Base-by-base conservation (phyloP, 2,329 filamentous ascomycete species). In the Aspergillus quadricinctus region DNA sequence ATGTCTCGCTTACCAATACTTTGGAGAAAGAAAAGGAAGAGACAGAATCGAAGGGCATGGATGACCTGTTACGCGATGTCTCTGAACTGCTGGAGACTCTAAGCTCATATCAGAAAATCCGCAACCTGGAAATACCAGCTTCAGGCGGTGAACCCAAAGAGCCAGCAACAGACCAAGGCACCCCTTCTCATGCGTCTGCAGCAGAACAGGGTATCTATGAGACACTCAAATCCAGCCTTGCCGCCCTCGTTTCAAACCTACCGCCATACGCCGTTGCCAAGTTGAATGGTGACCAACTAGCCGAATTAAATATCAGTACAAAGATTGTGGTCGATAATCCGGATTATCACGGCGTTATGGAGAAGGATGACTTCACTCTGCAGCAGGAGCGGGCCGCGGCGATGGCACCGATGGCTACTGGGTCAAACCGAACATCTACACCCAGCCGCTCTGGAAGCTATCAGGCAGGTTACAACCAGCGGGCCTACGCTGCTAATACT, bases 251-350 rank as follows among this genome's bases (percentile, higher is more conserved):
- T 58, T 82, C 88, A 61, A 85, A 83, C 41, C 76, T 96, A 10
- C 92, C 92, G 1, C 92, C 92, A 1, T 94, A 91, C 68, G 89
- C 89, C 1, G 88, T 96, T 25, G 87, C 92, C 5, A 93, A 94
- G 66, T 78, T 96, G 59, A 88, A 95, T 65, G 91, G 91, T 9
- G 88, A 95, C 69, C 89, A 92, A 70, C 76, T 96, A n/a, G 88
- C 87, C 29, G 89, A 92, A 56, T 78, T 96, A 49, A 87, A 90
- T 60, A 88, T 96, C 68, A 93, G 88, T 75, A 90, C 86, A 48
- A 90, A 86, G 69, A 82, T 96, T 21, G 77, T 90, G 57, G 79
- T 95, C 49, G 84, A 89, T 58, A 85, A 82, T 6, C 85, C 88
- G 52, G 85, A 91, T 66, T 89, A 89, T 71, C 83, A 83, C 60